Evolutionary conservation across 495 filamentous ascomycete species (phyloP).

Genomic region (Symbiotaphrina buchneri): DNA sequence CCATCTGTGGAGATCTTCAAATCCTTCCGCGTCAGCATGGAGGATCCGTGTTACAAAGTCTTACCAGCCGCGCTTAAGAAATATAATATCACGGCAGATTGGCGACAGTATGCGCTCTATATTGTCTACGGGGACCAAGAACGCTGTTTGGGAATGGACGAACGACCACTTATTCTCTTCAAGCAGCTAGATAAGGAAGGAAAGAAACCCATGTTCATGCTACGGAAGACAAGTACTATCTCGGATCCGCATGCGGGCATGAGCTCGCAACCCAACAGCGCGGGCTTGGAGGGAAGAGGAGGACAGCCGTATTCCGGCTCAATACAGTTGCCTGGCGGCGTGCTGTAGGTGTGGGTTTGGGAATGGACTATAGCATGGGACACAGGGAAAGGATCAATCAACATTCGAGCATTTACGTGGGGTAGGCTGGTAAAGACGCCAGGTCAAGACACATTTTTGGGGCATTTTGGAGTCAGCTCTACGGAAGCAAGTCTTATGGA

Average conservation of each 20-base stretch:
- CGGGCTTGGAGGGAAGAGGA: no score
- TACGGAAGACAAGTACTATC: constrained; percentile 28
- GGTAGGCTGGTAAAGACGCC: no score
- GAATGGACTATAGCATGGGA: no score
- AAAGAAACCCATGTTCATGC: constrained; percentile 98
- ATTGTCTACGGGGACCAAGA: constrained; percentile 97
- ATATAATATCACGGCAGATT: constrained; percentile 94
- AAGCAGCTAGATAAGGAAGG: constrained; percentile 94
- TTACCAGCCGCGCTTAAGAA: constrained; percentile 88
- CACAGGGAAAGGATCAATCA: no score
- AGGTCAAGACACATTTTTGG: no score
- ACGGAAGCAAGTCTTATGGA: no score
- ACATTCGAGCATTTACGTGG: no score
- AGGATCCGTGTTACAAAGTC: constrained; percentile 94
- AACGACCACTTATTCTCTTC: constrained; percentile 86
- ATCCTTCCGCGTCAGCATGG: constrained; percentile 89
- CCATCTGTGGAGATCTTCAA: constrained; percentile 84
- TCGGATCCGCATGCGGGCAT: neutral
- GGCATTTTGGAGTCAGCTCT: no score
- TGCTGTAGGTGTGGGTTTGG: no score
- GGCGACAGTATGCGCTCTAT: constrained; percentile 91
- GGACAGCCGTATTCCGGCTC: no score
- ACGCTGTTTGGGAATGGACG: constrained; percentile 72
- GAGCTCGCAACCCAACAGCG: no score
- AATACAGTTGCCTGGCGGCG: no score